Conservation (phyloP, 75 land plant species). For the Picea glauca region DNA sequence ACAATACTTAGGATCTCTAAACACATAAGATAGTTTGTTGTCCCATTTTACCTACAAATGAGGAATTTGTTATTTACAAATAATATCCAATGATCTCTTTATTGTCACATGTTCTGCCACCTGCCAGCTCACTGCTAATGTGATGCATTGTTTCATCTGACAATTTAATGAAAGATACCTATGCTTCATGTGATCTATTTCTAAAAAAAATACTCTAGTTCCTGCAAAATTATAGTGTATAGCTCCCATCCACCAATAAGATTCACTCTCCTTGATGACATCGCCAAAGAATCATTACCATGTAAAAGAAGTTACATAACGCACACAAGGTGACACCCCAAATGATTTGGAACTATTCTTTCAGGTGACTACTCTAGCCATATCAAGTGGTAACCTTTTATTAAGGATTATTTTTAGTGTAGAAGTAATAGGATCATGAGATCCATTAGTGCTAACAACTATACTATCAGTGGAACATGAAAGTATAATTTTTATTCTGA, state of each 20-base stretch:
- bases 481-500: conserved; percentile 90
- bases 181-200: conserved; percentile 95
- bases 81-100: no score
- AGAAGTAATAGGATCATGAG: conserved; percentile 82
- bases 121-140: not conserved
- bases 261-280: conserved; percentile 88
- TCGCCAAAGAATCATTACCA: conserved; percentile 99
- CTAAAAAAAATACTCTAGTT: conserved; percentile 81
- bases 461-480: conserved; percentile 97
- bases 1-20: no score
- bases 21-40: no score
- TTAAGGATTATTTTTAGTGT: conserved; percentile 90
- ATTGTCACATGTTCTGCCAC: not conserved
- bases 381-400: conserved; percentile 68
- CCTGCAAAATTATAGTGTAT: conserved; percentile 88
- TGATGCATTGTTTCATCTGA: conserved; percentile 14
- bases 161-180: conserved; percentile 65
- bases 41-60: no score
- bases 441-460: conserved; percentile 79
- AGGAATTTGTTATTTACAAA: no score
- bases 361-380: conserved; percentile 83
- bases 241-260: conserved; percentile 97
- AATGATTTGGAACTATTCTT: conserved; percentile 30
- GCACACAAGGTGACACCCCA: conserved; percentile 54
- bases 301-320: conserved; percentile 88